These are phyloP conservation scores for Cyberlindnera petersonii DNA, from an alignment of 805 yeast genomes.

Conservation along the genomic window DNA sequence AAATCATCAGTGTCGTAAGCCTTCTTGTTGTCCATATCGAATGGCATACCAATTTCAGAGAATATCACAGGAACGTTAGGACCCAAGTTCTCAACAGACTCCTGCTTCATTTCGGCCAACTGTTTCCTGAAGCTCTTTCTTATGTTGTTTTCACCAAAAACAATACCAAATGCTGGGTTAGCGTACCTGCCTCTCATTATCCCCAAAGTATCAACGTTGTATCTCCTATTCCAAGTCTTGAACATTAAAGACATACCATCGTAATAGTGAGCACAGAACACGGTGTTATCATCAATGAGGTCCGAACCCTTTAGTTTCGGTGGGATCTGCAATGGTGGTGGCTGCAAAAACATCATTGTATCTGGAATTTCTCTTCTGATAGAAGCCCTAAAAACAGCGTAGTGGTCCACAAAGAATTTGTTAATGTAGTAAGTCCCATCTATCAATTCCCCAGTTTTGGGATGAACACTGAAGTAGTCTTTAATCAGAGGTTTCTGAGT, in stretches of 20 bases:
- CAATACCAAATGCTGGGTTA: slow-evolving; percentile 70
- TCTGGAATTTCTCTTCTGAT: slow-evolving; percentile 45
- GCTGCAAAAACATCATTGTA: slow-evolving; percentile 63
- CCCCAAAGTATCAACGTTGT: slow-evolving; percentile 88
- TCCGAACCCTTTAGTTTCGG: slow-evolving; percentile 52
- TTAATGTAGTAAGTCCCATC: slow-evolving; percentile 59
- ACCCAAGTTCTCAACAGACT: slow-evolving; percentile 63
- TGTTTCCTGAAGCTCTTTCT: slow-evolving; percentile 69
- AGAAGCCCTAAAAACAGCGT: slow-evolving; percentile 43
- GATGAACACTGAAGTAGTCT: slow-evolving; percentile 46
- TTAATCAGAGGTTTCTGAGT: slow-evolving; percentile 39
- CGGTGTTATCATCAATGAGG: slow-evolving; percentile 59
- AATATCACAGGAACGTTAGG: slow-evolving; percentile 63
- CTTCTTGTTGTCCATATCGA: slow-evolving; percentile 81
- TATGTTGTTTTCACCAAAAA: slow-evolving; percentile 77
- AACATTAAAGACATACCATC: slow-evolving; percentile 94
- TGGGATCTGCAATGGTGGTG: slow-evolving; percentile 77
- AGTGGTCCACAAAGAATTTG: slow-evolving; percentile 59
- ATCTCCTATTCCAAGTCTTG: slow-evolving; percentile 78
- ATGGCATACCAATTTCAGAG: slow-evolving; percentile 97
- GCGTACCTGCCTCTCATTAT: slow-evolving; percentile 73
- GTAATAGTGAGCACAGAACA: slow-evolving; percentile 85
- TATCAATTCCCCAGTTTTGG: slow-evolving; percentile 36
- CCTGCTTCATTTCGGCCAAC: slow-evolving; percentile 59
- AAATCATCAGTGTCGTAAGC: slow-evolving; percentile 69